Conservation (phyloP, 768 basidiomycete species). For the Clitopilus passeckerianus region DNA sequence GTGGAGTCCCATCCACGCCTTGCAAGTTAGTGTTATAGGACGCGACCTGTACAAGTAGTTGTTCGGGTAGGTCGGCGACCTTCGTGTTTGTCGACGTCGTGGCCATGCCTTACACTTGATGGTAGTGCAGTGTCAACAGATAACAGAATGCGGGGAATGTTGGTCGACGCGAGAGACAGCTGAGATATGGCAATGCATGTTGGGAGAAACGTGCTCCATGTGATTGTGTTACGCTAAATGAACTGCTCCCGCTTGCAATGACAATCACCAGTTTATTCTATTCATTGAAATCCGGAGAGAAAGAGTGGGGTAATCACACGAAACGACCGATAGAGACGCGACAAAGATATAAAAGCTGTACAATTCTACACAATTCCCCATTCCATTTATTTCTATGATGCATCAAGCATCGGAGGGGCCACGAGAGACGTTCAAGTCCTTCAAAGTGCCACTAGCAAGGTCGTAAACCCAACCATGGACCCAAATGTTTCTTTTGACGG, state of each 20-base stretch:
- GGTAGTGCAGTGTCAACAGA: background rate
- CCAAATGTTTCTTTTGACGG: constrained; percentile 38
- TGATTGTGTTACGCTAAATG: background rate
- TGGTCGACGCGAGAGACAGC: background rate
- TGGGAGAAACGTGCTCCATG: background rate
- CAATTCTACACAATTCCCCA: background rate
- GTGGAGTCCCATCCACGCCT: constrained; percentile 64
- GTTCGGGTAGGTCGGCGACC: constrained; percentile 15
- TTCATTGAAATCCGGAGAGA: too few relatives aligned
- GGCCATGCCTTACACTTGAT: background rate
- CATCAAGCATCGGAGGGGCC: background rate
- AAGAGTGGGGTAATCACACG: too few relatives aligned
- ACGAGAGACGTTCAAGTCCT: constrained; percentile 42
- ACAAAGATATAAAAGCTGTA: too few relatives aligned
- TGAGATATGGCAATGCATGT: background rate
- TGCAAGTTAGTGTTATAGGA: constrained; percentile 93
- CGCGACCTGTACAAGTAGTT: constrained; percentile 71
- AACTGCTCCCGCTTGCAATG: background rate
- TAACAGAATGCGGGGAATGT: background rate
- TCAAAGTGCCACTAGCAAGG: constrained; percentile 50
- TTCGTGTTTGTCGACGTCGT: background rate
- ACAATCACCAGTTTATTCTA: constrained; percentile 15
- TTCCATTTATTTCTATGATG: background rate
- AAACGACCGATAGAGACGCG: too few relatives aligned
- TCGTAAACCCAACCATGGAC: constrained; percentile 78